phyloP scores from a whole-genome alignment of 139 green algal genomes.

The Marvania coccoides region DNA sequence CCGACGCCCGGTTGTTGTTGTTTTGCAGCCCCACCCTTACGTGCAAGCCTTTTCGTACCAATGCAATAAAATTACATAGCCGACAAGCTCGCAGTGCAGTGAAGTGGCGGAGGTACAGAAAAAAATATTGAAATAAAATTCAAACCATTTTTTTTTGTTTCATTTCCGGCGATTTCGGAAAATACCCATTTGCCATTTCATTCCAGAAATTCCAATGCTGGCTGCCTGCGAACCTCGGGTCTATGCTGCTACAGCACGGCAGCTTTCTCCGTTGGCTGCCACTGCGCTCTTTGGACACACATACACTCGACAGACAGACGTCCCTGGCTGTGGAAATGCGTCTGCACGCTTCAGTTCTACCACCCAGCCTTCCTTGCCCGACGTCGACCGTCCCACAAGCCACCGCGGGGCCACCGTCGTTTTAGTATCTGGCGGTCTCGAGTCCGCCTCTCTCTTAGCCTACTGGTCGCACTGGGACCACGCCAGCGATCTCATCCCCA shows the following conservation, averaged over 20 bases:
- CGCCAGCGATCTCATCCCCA: not conserved
- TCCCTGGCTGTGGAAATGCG: not conserved
- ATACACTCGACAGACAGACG: not conserved
- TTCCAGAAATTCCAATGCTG: too few species aligned
- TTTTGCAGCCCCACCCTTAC: too few species aligned
- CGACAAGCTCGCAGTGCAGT: too few species aligned
- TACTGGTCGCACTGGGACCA: slow-evolving; percentile 20
- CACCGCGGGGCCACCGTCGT: slow-evolving; percentile 6
- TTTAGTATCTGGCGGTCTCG: slow-evolving; percentile 11
- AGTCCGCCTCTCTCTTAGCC: slow-evolving; percentile 5
- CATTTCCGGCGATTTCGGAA: too few species aligned
- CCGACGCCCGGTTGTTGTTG: too few species aligned
- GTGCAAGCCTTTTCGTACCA: too few species aligned
- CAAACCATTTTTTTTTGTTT: too few species aligned
- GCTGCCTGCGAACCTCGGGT: not conserved
- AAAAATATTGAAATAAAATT: too few species aligned
- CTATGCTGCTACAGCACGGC: not conserved
- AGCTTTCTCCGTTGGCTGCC: not conserved
- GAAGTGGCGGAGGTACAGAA: too few species aligned
- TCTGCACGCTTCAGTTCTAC: not conserved
- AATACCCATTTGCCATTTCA: too few species aligned
- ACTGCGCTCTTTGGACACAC: not conserved
- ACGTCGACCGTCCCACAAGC: not conserved
- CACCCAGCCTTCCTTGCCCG: not conserved
- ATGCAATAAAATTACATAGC: too few species aligned